phyloP scores from a whole-genome alignment of 805 yeast species.

The Ascoidea asiatica region DNA sequence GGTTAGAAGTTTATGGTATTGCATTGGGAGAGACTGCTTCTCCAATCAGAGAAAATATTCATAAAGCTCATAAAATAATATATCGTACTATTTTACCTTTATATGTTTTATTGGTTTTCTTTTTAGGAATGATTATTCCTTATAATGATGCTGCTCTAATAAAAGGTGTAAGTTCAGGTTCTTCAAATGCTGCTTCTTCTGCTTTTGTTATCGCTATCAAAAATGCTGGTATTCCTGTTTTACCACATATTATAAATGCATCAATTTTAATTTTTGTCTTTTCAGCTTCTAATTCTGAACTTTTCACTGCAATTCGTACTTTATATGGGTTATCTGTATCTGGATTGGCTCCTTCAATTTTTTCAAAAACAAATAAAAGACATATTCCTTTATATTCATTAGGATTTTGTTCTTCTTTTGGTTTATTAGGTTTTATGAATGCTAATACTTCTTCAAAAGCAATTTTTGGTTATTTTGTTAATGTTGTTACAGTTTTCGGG shows the following conservation, averaged over 20 bases:
- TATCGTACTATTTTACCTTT: constrained; percentile 47
- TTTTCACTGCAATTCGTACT: constrained; percentile 42
- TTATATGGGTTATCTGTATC: constrained; percentile 38
- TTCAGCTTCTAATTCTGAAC: constrained; percentile 46
- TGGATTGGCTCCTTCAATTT: constrained; percentile 34
- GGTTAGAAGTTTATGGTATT: constrained; percentile 46
- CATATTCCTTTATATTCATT: constrained; percentile 58
- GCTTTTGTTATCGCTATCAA: constrained; percentile 60
- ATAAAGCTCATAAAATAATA: constrained; percentile 53
- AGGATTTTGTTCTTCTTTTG: constrained; percentile 41
- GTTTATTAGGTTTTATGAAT: constrained; percentile 48
- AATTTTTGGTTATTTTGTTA: constrained; percentile 56
- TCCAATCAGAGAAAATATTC: constrained; percentile 59
- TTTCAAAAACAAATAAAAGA: constrained; percentile 44
- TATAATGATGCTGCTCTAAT: constrained; percentile 30
- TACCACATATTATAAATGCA: constrained; percentile 43
- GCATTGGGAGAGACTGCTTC: constrained; percentile 48
- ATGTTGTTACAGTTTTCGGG: constrained; percentile 66
- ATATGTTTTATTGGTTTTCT: constrained; percentile 46
- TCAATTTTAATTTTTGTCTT: constrained; percentile 36
- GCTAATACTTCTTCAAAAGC: constrained; percentile 35
- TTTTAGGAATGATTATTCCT: constrained; percentile 54
- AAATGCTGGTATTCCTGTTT: constrained; percentile 39
- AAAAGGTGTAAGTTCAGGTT: constrained; percentile 25
- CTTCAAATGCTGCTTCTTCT: constrained; percentile 35